Percentiles rank a stretch among this genome's conserved stretches.
phyloP scores from a whole-genome alignment of 345 rosid species.

The Turnera subulata region DNA sequence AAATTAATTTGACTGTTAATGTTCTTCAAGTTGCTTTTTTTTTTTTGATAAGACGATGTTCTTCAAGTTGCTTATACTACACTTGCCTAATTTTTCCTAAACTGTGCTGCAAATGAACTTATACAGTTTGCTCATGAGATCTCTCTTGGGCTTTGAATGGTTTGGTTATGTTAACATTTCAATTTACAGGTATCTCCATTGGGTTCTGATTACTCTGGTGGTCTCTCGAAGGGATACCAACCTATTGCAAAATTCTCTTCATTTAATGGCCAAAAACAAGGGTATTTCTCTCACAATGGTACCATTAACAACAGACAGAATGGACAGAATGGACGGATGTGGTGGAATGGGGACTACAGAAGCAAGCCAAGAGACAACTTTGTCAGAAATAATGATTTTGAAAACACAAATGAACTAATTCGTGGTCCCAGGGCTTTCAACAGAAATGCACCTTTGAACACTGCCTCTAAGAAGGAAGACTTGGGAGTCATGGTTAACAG shows the following conservation, averaged over 20 bases:
- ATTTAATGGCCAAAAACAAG: constrained; percentile 39
- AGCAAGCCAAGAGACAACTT: constrained; percentile 28
- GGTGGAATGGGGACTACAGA: constrained; percentile 41
- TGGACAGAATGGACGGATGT: too few relatives aligned
- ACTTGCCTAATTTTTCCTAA: not conserved
- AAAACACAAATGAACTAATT: constrained; percentile 45
- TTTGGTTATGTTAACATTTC: constrained; percentile 10
- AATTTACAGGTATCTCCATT: constrained; percentile 31
- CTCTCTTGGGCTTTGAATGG: not conserved
- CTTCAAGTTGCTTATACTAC: not conserved
- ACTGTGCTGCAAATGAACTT: not conserved
- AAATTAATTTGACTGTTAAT: too few relatives aligned
- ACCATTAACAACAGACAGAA: constrained; percentile 32
- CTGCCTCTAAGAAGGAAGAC: constrained; percentile 36
- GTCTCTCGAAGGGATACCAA: constrained; percentile 37
- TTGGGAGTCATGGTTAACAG: constrained; percentile 24
- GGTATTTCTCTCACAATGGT: constrained; percentile 23
- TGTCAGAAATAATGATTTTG: constrained; percentile 35
- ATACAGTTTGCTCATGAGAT: not conserved
- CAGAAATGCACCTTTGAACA: constrained; percentile 35
- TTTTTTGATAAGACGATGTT: not conserved
- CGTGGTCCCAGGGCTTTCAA: constrained; percentile 61
- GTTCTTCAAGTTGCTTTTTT: not conserved
- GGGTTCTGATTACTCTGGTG: constrained; percentile 34
- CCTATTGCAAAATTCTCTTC: constrained; percentile 33